These are phyloP conservation scores for Metschnikowia reukaufii DNA, from an alignment of 805 yeast species.

Conservation along the genomic window DNA sequence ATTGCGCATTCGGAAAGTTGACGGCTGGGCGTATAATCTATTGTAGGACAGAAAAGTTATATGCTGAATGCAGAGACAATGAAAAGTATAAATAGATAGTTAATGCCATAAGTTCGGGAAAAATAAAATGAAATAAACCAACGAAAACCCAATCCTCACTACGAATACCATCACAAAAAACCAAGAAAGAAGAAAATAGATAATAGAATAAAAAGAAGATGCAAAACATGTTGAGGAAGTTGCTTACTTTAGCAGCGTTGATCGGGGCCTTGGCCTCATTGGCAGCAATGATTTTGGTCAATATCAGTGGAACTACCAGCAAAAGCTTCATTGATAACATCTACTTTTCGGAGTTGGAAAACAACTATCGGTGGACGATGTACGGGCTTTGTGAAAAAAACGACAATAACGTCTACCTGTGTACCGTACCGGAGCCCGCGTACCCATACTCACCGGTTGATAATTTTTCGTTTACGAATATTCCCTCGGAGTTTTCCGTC, in stretches of 20 bases:
- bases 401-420: slow-evolving; percentile 21
- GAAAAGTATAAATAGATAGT: no score
- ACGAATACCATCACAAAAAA: no score
- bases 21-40: no score
- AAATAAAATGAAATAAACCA: no score
- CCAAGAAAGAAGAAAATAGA: not conserved
- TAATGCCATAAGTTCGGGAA: no score
- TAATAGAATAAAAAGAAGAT: not conserved
- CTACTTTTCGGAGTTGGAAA: slow-evolving; percentile 28
- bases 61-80: no score
- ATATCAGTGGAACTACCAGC: slow-evolving; percentile 28
- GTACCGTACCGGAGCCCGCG: slow-evolving; percentile 25
- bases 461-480: slow-evolving; percentile 28
- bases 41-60: no score
- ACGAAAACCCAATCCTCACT: no score
- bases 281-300: slow-evolving; percentile 26
- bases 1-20: no score
- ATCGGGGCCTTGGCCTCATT: slow-evolving; percentile 26
- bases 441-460: slow-evolving; percentile 34
- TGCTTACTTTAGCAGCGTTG: slow-evolving; percentile 26
- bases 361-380: slow-evolving; percentile 30
- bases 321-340: slow-evolving; percentile 22
- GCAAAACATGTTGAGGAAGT: slow-evolving; percentile 22
- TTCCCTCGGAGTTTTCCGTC: slow-evolving; percentile 51
- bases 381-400: slow-evolving; percentile 26